Evolutionary conservation across 306 rosid genomes (phyloP).

Genomic region (Hylodesmum podocarpum): DNA sequence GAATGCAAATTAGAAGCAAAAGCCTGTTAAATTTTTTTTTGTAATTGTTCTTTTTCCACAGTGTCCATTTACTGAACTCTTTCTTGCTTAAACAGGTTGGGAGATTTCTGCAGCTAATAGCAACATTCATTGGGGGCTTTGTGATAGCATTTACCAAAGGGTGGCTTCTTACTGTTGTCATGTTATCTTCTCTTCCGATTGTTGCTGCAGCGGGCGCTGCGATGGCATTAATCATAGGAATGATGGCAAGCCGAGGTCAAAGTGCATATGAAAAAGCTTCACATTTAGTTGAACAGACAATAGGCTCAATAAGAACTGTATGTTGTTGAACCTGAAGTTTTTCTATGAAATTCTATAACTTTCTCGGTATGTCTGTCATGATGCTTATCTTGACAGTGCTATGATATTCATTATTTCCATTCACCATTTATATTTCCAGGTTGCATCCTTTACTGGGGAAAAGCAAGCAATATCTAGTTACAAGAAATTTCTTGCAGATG

Average conservation of each 20-base stretch:
- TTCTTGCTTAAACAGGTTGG: constrained; percentile 60
- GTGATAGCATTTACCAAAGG: constrained; percentile 70
- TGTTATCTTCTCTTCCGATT: constrained; percentile 61
- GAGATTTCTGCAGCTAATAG: constrained; percentile 54
- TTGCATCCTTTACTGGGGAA: constrained; percentile 80
- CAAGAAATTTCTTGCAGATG: constrained; percentile 51
- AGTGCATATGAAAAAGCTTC: constrained; percentile 71
- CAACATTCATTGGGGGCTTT: constrained; percentile 71
- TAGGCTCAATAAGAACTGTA: constrained; percentile 84
- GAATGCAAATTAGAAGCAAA: neutral
- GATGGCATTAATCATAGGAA: constrained; percentile 47
- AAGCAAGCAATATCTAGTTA: constrained; percentile 60
- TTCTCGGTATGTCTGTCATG: neutral
- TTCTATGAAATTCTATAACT: neutral
- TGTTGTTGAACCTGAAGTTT: constrained; percentile 11
- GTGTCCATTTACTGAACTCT: neutral
- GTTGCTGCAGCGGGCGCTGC: constrained; percentile 56
- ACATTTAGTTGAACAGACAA: constrained; percentile 70
- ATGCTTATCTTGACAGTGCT: neutral
- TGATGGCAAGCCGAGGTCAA: constrained; percentile 63
- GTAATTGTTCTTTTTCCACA: neutral
- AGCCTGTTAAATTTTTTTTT: neutral
- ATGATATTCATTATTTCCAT: neutral
- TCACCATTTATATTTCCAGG: constrained; percentile 36
- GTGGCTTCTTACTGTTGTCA: constrained; percentile 74